These are phyloP conservation scores for Talaromyces sp. DNA, from an alignment of 2,329 filamentous ascomycete genomes.

Conservation along the genomic window DNA sequence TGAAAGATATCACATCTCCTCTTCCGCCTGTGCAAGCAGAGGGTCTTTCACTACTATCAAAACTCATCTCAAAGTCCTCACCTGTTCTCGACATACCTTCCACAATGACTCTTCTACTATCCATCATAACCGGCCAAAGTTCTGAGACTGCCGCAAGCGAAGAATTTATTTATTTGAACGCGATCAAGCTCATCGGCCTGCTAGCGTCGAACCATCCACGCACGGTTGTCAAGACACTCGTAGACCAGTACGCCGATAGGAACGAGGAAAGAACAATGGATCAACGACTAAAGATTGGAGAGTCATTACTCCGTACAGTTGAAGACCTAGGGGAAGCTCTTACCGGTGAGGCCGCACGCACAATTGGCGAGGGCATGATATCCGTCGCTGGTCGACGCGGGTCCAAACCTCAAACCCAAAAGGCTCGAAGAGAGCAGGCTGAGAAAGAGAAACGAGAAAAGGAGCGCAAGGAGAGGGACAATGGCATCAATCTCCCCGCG, in stretches of 20 bases:
- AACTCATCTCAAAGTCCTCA: conserved; percentile 36
- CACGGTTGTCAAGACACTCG: conserved; percentile 37
- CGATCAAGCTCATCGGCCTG: conserved; percentile 38
- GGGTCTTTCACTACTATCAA: conserved; percentile 38
- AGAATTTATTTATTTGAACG: conserved; percentile 42
- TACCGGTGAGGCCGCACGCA: conserved; percentile 32
- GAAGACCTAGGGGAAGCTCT: conserved; percentile 38
- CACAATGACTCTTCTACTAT: conserved; percentile 37
- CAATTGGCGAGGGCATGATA: conserved; percentile 37
- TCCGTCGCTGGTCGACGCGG: conserved; percentile 37
- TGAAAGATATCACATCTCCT: conserved; percentile 37
- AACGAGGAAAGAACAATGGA: conserved; percentile 34
- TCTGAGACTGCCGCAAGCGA: conserved; percentile 31
- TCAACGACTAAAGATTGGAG: conserved; percentile 39
- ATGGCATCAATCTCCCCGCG: conserved; percentile 19
- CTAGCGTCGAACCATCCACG: conserved; percentile 39
- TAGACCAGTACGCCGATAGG: conserved; percentile 37
- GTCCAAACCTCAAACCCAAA: conserved; percentile 32
- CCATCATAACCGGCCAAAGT: conserved; percentile 31
- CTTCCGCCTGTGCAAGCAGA: conserved; percentile 41
- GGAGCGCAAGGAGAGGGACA: conserved; percentile 27
- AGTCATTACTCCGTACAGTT: conserved; percentile 37
- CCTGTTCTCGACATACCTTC: conserved; percentile 42
- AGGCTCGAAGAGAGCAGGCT: conserved; percentile 23
- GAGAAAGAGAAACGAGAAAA: conserved; percentile 24